phyloP scores from a whole-genome alignment of 371 early-diverging fungal genomes.

The Rhizopus delemar region DNA sequence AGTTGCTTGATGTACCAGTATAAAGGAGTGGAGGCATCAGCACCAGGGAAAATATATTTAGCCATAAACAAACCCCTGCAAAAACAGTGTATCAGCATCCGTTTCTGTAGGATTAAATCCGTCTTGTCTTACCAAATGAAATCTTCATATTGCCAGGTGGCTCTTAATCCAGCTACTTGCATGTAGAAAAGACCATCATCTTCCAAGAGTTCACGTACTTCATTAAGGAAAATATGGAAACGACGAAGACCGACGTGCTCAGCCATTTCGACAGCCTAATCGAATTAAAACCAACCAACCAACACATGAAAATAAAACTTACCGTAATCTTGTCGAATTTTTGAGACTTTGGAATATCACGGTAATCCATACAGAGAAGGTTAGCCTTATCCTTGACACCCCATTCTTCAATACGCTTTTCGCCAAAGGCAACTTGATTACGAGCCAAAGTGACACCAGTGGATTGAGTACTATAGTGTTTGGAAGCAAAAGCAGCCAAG shows the following conservation, averaged over 20 bases:
- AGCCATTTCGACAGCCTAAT: conserved; percentile 91
- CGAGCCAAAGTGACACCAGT: conserved; percentile 92
- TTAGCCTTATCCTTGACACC: conserved; percentile 80
- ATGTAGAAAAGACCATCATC: conserved; percentile 97
- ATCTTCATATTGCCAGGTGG: conserved; percentile 88
- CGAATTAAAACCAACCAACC: conserved; percentile 2
- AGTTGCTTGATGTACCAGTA: conserved; percentile 91
- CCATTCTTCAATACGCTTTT: conserved; percentile 79
- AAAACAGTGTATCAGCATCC: conserved; percentile 32
- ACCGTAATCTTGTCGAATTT: conserved; percentile 93
- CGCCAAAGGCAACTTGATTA: conserved; percentile 90
- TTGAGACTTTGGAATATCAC: conserved; percentile 84
- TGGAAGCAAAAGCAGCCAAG: conserved; percentile 85
- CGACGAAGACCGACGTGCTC: conserved; percentile 96
- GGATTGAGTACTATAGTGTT: conserved; percentile 83
- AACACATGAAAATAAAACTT: conserved; percentile 8
- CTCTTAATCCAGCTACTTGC: conserved; percentile 95
- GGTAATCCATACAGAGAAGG: conserved; percentile 92
- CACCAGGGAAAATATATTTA: conserved; percentile 97
- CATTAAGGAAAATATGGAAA: conserved; percentile 88
- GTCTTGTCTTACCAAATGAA: conserved; percentile 63
- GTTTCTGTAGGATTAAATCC: neutral
- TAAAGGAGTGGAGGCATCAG: conserved; percentile 95
- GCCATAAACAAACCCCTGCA: conserved; percentile 93
- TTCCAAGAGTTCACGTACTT: conserved; percentile 91